Base-by-base conservation (phyloP, 768 basidiomycete species). In the Amanita thiersii region DNA sequence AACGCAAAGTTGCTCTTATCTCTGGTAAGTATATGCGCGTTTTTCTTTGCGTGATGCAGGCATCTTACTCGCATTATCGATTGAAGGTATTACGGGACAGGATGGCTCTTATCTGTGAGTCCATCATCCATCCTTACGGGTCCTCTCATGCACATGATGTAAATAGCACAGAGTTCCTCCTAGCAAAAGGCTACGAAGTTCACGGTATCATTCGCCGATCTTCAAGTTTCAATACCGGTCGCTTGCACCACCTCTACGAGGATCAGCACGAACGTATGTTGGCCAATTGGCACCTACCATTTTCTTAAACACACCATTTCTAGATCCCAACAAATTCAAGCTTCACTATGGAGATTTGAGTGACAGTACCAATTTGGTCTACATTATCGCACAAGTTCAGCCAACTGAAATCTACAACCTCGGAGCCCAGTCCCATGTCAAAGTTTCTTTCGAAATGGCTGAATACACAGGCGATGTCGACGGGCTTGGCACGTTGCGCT, bases 381-480 rank as follows among this genome's bases (percentile, higher is more conserved):
- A 92, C 64, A 85, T 97, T 68, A 83, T 98, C 59, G 85, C 94
- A 2, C 81, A 89, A 53, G 91, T 96, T 42, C 86, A 86, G 60
- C 93, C 93, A 2, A 83, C 90, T 15, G 94, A 98, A 65, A 83
- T 98, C 47, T 98, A 96, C 77, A 98, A 97, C 63, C 82, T 98
- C 39, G 93, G 91, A 33, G 93, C 93, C 11, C 93, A 98, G 62
- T 91, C 88, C 31, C 93, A 98, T 67, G 93, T 98, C 70, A 98
- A 98, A 63, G 93, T 98, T 50, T 96, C 92, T 19, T 98, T 98
- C 61, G 94, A 97, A 63, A 94, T 98, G 90, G 89, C 93, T 18
- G 93, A 98, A 64, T 98, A 98, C 68, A 98, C 94, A 0, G 92
- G 88, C 38, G 94, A 98, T 56, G 93, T 98, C 37, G 93, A 98